Base-by-base conservation (phyloP, 371 early-diverging fungal species). In the Apophysomyces elegans region DNA sequence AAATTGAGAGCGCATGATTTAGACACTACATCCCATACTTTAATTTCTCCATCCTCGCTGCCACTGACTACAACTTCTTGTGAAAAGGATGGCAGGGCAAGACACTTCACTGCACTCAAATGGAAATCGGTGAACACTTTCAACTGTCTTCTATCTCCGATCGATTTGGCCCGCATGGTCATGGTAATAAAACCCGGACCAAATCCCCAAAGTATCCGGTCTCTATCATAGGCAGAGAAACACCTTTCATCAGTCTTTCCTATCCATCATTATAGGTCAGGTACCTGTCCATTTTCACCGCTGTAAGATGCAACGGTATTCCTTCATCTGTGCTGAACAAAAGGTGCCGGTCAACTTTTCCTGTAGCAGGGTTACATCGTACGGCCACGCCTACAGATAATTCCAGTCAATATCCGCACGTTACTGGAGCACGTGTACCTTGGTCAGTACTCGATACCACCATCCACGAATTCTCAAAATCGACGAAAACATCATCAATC, bases 131-230 rank as follows among this genome's bases (percentile, higher is more conserved):
- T 63, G 64, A 84, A 81, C 1, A 68, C 69, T 37, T 73, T 76
- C 14, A 76, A 68, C 26, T 77, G 68, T 21, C 54, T n/a, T 54
- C 73, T 63, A 9, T 68, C 66, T 43, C 58, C 64, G 11, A 56
- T 59, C 2, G 69, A 59, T 37, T 63, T 70, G 21, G 59, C 64
- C 12, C 37, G 68, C 44, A 37, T 76, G 3, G 79, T 73, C 43
- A 84, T 62, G 7, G 81, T 80, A 16, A 84, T 68, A 58, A 56
- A 78, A 0, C 83, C 81, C 14, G 69, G 32, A 6, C 46, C 61
- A 62, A 74, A 77, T 18, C 85, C 83, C 85, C 85, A 84, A 7
- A 81, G 44, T 36, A 81, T 80, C 13, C 81, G 78, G 50, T 81
- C 71, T n/a, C 78, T 75, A 59, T 26, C 39, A 13, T 37, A 26